These are phyloP conservation scores for Panaeolus papilionaceus DNA, from an alignment of 768 basidiomycete species.

Conservation along the genomic window DNA sequence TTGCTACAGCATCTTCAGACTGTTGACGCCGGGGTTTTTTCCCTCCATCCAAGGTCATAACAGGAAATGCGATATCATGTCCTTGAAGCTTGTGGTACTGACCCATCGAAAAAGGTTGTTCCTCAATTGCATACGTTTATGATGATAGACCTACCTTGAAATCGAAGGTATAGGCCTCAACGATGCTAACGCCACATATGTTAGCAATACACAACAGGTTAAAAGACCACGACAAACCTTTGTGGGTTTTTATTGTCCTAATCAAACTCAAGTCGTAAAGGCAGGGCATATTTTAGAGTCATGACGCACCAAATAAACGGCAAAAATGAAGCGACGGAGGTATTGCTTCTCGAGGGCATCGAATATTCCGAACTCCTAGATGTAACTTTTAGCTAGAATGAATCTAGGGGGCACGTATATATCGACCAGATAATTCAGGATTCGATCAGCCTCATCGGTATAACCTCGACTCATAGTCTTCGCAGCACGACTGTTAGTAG, in stretches of 20 bases:
- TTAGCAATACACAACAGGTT: conserved; percentile 18
- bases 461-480: conserved; percentile 75
- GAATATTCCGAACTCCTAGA: conserved; percentile 84
- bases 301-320: conserved; percentile 74
- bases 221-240: conserved; percentile 62
- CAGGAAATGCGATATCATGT: conserved; percentile 62
- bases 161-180: conserved; percentile 90
- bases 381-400: conserved; percentile 16
- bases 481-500: conserved; percentile 4
- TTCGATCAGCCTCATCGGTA: conserved; percentile 82
- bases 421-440: conserved; percentile 76
- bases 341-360: conserved; percentile 87
- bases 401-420: conserved; percentile 19
- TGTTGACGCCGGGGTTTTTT: conserved; percentile 23
- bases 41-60: conserved; percentile 67
- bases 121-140: background rate
- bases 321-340: conserved; percentile 85
- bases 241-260: conserved; percentile 87
- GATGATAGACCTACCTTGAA: conserved; percentile 60
- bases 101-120: background rate
- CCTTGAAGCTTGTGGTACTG: conserved; percentile 78
- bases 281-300: conserved; percentile 12
- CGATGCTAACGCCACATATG: conserved; percentile 55
- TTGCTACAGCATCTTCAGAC: conserved; percentile 61
- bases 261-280: background rate